Evolutionary conservation across 2,329 filamentous ascomycete species (phyloP).

Genomic region (Magnaporthiopsis rhizophila): DNA sequence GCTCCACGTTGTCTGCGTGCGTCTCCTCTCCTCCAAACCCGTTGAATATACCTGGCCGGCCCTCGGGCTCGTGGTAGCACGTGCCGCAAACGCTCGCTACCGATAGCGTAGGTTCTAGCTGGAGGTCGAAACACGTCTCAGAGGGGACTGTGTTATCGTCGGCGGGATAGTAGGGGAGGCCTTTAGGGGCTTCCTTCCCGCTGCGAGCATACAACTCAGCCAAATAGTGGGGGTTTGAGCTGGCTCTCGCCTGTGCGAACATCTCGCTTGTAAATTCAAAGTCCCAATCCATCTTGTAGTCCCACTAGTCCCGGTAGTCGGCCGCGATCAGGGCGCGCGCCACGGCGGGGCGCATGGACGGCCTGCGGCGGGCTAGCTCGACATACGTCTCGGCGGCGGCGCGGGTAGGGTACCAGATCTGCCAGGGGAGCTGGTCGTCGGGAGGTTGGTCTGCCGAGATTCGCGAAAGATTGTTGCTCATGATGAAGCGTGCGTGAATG

Average conservation of each 20-base stretch:
- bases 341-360: slow-evolving; percentile 25
- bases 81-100: not conserved
- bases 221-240: not conserved
- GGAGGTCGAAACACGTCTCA: not conserved
- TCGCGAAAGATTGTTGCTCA: slow-evolving; percentile 6
- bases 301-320: slow-evolving; percentile 6
- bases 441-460: slow-evolving; percentile 1
- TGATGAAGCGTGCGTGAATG: slow-evolving; percentile 9
- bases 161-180: not conserved
- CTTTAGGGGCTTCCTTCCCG: not conserved
- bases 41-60: not conserved
- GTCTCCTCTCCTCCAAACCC: not conserved
- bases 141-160: not conserved
- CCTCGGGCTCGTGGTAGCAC: not conserved
- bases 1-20: not conserved
- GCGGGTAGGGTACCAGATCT: slow-evolving; percentile 28
- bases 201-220: not conserved
- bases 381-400: slow-evolving; percentile 27
- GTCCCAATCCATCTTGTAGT: slow-evolving; percentile 6
- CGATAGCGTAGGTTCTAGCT: not conserved
- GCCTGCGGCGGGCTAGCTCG: slow-evolving; percentile 21
- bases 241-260: not conserved
- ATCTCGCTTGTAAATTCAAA: not conserved
- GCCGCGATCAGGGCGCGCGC: slow-evolving; percentile 14
- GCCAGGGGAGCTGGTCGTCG: slow-evolving; percentile 21